Base-by-base conservation (phyloP, 495 filamentous ascomycete species). In the Aspergillus biplanus region DNA sequence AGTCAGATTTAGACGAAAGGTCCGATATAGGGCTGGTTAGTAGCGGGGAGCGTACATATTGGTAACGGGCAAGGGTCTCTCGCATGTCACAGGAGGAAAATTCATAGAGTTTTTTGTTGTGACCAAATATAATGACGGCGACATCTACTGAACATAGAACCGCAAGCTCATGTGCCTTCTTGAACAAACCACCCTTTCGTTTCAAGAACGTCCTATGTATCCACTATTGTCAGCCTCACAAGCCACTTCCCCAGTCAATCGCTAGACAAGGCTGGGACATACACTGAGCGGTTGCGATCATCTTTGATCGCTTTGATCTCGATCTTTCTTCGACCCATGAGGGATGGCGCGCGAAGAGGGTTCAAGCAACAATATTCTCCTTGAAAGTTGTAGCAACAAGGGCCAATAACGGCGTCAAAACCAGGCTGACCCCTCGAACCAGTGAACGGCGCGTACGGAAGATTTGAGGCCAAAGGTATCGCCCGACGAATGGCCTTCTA, bases 261-360 rank as follows among this genome's bases (percentile, higher is more conserved):
- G 57, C 57, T 52, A 44, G 46, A 50, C 44, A 66, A 54, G 52
- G 59, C 6, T 50, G 57, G 64, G 34, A 85, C 93, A 82, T 91
- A 97, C 94, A 97, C 95, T 66, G 94, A 97, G 73, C 95, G 92
- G 73, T 99, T 99, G 72, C 95, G 87, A 75, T 99, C 95, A 87
- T 99, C 95, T 81, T 97, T 97, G 84, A 99, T 99, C 59, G 96
- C 91, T 82, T 98, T 98, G 85, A 99, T 99, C 81, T 97, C 95
- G 75, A 99, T 99, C 89, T 91, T 90, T 74, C 87, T 78, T 67
- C 87, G 81, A 70, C 87, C 87, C 87, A 90, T 90, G 61, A 56
- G 69, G 71, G 60, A 60, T 33, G 56, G 44, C 32, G 57, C 53
- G 58, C 61, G 67, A 37, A 50, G 46, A 52, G n/a, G 37, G 60